Conservation (phyloP, 257 asterid genomes). For the Solanum paucissectum region DNA sequence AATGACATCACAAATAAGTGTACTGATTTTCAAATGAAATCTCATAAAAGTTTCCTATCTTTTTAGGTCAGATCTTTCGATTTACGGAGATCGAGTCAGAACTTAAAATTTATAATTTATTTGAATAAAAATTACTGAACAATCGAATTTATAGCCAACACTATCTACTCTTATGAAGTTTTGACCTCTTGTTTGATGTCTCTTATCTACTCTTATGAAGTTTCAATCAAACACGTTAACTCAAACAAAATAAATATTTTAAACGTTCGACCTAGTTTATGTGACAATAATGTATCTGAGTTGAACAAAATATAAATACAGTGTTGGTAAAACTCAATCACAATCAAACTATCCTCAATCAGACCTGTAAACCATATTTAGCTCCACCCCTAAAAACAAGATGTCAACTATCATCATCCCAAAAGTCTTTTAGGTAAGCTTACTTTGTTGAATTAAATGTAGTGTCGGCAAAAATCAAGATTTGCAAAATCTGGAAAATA, state of each 20-base stretch:
- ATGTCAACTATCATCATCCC: background rate
- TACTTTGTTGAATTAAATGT: background rate
- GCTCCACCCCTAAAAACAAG: background rate
- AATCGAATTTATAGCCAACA: accelerated
- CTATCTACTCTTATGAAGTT: background rate
- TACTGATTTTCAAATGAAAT: background rate
- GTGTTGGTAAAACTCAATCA: no score
- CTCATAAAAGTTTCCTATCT: background rate
- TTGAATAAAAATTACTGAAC: background rate
- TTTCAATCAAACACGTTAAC: background rate
- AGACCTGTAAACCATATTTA: accelerated
- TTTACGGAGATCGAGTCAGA: accelerated
- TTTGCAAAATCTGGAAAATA: background rate
- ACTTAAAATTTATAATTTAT: background rate
- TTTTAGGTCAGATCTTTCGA: background rate
- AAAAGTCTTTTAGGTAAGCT: background rate
- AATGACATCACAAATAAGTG: background rate
- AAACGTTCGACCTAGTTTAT: background rate
- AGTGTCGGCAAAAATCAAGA: constrained; percentile 10
- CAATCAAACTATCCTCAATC: background rate
- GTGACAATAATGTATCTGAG: accelerated
- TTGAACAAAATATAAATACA: background rate
- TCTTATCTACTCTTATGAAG: background rate
- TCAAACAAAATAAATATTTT: background rate
- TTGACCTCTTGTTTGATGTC: background rate